Evolutionary conservation across 2,329 filamentous ascomycete genomes (phyloP).

Genomic region (Graphilbum fragrans): DNA sequence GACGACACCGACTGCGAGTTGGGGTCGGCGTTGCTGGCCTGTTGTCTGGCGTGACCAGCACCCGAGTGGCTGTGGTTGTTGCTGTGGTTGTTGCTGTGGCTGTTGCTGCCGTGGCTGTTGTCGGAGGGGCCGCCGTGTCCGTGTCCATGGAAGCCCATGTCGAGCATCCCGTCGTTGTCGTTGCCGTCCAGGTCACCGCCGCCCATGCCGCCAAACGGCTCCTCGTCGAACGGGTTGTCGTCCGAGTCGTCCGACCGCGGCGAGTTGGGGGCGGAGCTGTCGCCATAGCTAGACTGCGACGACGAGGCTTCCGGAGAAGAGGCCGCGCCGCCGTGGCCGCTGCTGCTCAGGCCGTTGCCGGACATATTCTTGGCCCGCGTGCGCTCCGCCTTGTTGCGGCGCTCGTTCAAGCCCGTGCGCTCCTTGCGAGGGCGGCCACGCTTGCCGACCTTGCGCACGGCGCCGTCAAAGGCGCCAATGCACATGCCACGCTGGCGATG

Average conservation of each 20-base stretch:
- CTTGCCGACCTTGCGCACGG: constrained; percentile 47
- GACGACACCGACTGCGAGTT: constrained; percentile 24
- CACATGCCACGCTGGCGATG: constrained; percentile 96
- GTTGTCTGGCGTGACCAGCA: background rate
- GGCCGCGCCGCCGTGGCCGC: constrained; percentile 4
- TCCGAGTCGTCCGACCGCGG: constrained; percentile 34
- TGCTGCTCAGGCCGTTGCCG: background rate
- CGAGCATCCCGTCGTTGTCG: constrained; percentile 29
- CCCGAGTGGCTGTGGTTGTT: background rate
- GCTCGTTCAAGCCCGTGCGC: constrained; percentile 42
- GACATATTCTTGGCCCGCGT: constrained; percentile 42
- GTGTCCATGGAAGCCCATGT: constrained; percentile 4
- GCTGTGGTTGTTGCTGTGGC: background rate
- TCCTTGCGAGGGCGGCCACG: constrained; percentile 53
- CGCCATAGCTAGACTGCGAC: constrained; percentile 44
- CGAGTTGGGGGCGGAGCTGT: constrained; percentile 42
- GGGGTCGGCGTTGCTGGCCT: constrained; percentile 8
- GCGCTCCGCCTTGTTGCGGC: constrained; percentile 43
- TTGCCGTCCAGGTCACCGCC: constrained; percentile 13
- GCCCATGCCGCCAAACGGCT: constrained; percentile 15
- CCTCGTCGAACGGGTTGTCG: constrained; percentile 21
- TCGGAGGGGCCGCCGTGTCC: constrained; percentile 3
- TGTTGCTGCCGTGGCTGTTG: background rate
- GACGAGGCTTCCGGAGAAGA: constrained; percentile 38
- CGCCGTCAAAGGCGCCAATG: constrained; percentile 81